These are phyloP conservation scores for Nicotiana paniculata DNA, from an alignment of 257 asterid species.

Conservation along the genomic window DNA sequence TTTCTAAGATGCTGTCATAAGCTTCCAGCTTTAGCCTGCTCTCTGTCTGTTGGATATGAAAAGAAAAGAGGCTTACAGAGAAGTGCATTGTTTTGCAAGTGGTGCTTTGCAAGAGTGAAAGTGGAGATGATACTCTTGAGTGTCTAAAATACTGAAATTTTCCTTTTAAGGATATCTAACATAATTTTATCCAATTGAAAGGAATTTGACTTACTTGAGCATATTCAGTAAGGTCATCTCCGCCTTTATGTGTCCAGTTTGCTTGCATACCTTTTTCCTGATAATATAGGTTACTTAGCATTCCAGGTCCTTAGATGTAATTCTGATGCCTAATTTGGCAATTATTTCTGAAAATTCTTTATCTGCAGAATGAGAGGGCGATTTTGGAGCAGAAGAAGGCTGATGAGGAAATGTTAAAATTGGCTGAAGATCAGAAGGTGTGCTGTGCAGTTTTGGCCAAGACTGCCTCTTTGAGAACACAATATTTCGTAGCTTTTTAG, in stretches of 20 bases:
- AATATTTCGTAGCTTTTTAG: conserved; percentile 2
- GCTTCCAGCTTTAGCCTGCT: background rate
- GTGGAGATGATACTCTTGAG: background rate
- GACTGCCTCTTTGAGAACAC: background rate
- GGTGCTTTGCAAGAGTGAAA: background rate
- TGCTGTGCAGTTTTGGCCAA: conserved; percentile 3
- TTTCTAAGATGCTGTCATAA: background rate
- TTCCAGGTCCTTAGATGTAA: background rate
- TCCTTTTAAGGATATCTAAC: background rate
- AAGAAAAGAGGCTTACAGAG: background rate
- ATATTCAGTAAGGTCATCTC: background rate
- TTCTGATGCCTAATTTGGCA: background rate
- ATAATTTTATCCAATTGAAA: background rate
- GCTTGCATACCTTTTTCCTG: background rate
- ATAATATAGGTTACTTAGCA: background rate
- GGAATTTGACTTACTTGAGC: background rate
- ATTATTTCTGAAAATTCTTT: background rate
- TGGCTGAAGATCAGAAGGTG: conserved; percentile 77
- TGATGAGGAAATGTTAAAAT: conserved; percentile 44
- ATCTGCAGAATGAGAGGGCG: conserved; percentile 69
- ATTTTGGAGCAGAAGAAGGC: conserved; percentile 56
- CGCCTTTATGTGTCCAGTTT: background rate
- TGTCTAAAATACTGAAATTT: background rate
- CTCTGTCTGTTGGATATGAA: background rate
- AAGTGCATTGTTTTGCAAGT: background rate